Conservation (phyloP, 495 filamentous ascomycete genomes). For the Penicillium riverlandense region DNA sequence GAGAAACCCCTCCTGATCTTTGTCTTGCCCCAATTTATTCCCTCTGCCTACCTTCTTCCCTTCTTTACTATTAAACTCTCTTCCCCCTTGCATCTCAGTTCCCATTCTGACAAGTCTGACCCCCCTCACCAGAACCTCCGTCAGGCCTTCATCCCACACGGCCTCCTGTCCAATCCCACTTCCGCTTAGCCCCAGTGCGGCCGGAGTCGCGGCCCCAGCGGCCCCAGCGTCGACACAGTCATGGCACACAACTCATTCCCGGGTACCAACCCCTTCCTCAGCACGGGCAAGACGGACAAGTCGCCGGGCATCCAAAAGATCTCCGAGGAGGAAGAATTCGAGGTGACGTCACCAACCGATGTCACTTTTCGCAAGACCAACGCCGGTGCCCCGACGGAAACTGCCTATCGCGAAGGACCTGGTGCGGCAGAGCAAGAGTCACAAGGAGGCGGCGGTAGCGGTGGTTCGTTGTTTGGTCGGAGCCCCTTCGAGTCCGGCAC, state of each 20-base stretch:
- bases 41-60: too few species aligned
- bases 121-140: too few species aligned
- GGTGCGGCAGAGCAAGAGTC: slow-evolving; percentile 18
- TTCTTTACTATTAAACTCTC: too few species aligned
- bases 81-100: too few species aligned
- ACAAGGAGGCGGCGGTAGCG: slow-evolving; percentile 4
- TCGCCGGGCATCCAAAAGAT: slow-evolving; percentile 40
- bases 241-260: slow-evolving; percentile 53
- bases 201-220: slow-evolving; percentile 27
- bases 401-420: slow-evolving; percentile 24
- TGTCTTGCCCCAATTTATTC: too few species aligned
- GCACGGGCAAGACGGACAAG: slow-evolving; percentile 24
- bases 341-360: slow-evolving; percentile 57
- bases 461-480: slow-evolving; percentile 23
- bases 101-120: too few species aligned
- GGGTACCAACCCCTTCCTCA: slow-evolving; percentile 50
- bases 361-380: slow-evolving; percentile 41
- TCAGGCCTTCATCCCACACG: neutral
- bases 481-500: slow-evolving; percentile 28
- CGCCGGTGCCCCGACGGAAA: slow-evolving; percentile 17
- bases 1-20: too few species aligned
- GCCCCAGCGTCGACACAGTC: slow-evolving; percentile 15
- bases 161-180: neutral
- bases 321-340: slow-evolving; percentile 55
- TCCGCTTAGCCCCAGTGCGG: slow-evolving; percentile 10